Evolutionary conservation across 2,329 filamentous ascomycete genomes (phyloP), one percentile per base, ranked within the genome.

Genomic region (Bipolaris sorokiniana): DNA sequence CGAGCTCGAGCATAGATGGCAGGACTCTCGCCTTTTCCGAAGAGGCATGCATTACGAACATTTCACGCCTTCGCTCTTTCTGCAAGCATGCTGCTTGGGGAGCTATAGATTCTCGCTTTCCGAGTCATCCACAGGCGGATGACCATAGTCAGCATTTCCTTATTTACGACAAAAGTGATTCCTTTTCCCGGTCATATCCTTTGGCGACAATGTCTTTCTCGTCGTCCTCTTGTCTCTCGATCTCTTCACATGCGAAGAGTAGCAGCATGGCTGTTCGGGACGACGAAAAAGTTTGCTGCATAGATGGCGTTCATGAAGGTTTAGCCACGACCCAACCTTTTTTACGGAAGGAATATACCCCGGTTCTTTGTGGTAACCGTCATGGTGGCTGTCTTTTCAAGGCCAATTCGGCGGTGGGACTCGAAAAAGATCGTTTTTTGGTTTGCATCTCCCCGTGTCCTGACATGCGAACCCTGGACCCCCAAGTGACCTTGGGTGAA

Each of bases 81-180:
- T 70, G 70, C 66, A 63, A 68, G 68, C 65, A 66, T 76, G 75
- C 75, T 77, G 75, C 72, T 75, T 75, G 73, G 75, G 73, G 72
- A 69, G 67, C 61, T 51, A 69, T 77, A 77, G 75, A 77, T 76
- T 57, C 66, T 76, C 72, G 72, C 66, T 71, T 75, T 74, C 69
- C 71, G 68, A 71, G 69, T 70, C 71, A 69, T 75, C 68, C 66
- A 68, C 68, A 68, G 68, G 69, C 70, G 70, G 69, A 73, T 64
- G 67, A 63, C 65, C 61, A 67, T 57, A 70, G 66, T 68, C 51
- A 59, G 51, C 61, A 62, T 61, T 69, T 75, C 66, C 67, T 47
- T 48, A 44, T 66, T 62, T 67, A 65, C 60, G 61, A 68, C 54
- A 61, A 77, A 77, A 77, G 74, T 74, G 74, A 71, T 76, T 76